Base-by-base conservation (phyloP, 257 asterid genomes). In the Solanum raphanifolium region DNA sequence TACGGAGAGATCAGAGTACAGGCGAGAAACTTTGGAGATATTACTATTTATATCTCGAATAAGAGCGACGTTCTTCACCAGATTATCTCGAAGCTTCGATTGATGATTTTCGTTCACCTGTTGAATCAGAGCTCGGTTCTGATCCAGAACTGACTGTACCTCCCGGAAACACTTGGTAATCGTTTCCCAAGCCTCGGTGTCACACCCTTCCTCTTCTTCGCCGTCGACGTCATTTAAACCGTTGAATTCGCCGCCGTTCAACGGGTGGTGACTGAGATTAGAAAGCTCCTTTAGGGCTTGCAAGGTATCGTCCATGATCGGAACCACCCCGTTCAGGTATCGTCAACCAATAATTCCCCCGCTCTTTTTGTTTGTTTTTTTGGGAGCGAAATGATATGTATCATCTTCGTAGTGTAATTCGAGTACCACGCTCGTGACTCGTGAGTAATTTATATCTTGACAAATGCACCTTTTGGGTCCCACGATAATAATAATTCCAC, bases 61-160 rank as follows among this genome's bases (percentile, higher is more conserved):
- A 86, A 95, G 88, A 38, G 89, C 88, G 20, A 94, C 96, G 15
- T 93, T 95, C 83, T 89, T 91, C 79, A 88, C 95, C 90, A 95
- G 12, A 87, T 93, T 93, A 3, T 89, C 88, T 31, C 94, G 95
- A 68, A 91, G 41, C 87, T 90, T 94, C 6, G 98, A 92, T 13
- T 87, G 90, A 65, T 94, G 98, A 90, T 95, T 94, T 69, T 94
- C 92, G 86, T 95, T 93, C 35, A 91, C 98, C 86, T 92, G 97
- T 38, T 93, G 94, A 88, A 95, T 94, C 25, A 95, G 83, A 46
- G 81, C 86, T 55, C 97, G 92, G 82, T 95, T 95, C 88, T 73
- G 94, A 88, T 94, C 97, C 75, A 94, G 88, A 89, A 94, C 86
- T 27, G 90, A 92, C 58, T 95, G 95, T 23, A 91, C 98, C 88